Evolutionary conservation across 441 rosid genomes (phyloP).

Genomic region (Corymbia citriodora): DNA sequence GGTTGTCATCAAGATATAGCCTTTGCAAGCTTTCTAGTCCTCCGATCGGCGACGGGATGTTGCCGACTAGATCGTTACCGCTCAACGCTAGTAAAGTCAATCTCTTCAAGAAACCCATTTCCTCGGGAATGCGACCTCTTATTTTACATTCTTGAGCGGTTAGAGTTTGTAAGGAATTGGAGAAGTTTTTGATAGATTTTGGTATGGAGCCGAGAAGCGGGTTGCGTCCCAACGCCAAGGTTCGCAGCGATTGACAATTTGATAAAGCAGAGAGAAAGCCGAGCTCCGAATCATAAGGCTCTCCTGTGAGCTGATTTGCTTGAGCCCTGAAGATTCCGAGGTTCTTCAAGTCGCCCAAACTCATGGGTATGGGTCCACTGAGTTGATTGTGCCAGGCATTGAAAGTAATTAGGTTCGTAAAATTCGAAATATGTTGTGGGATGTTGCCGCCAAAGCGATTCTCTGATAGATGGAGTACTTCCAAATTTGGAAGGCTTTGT

Average conservation of each 20-base stretch:
- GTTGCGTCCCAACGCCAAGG: accelerated
- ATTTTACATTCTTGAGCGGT: accelerated
- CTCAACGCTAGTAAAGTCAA: background rate
- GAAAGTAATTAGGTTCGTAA: accelerated
- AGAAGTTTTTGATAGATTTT: background rate
- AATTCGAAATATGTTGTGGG: background rate
- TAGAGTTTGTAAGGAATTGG: background rate
- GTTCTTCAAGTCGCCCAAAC: background rate
- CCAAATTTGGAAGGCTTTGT: background rate
- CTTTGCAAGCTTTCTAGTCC: background rate
- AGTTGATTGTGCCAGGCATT: background rate
- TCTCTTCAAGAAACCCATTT: background rate
- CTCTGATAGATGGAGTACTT: accelerated
- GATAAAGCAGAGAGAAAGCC: background rate
- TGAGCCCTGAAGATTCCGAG: accelerated
- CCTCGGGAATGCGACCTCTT: background rate
- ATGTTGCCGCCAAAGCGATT: background rate
- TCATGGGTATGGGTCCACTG: background rate
- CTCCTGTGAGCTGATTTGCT: background rate
- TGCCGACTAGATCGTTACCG: accelerated
- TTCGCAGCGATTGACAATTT: background rate
- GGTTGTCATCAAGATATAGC: background rate
- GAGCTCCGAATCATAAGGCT: background rate
- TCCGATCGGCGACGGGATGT: background rate
- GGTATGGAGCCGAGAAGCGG: background rate